Percentiles rank a stretch among this genome's conserved stretches.
These are phyloP conservation scores for Amauroascus verrucosus DNA, from an alignment of 2,329 filamentous ascomycete species.

Conservation along the genomic window DNA sequence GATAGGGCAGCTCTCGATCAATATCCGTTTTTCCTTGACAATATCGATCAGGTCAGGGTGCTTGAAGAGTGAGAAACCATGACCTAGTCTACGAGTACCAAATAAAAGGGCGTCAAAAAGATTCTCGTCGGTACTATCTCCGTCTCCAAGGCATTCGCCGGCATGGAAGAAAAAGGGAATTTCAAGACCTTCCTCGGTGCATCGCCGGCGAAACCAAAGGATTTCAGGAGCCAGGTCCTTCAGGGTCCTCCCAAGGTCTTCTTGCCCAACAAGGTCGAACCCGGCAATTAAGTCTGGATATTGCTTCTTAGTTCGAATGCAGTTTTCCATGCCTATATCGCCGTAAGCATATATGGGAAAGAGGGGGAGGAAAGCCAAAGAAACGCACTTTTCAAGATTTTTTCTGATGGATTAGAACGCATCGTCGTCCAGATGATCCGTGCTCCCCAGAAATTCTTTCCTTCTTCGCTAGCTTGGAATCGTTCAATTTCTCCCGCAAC, in stretches of 20 bases:
- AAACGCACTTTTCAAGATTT: constrained; percentile 53
- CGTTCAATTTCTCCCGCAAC: constrained; percentile 66
- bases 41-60: constrained; percentile 83
- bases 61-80: constrained; percentile 80
- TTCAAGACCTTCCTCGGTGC: constrained; percentile 63
- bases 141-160: constrained; percentile 75
- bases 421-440: constrained; percentile 76
- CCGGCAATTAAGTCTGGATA: constrained; percentile 37
- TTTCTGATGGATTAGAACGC: constrained; percentile 52
- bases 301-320: constrained; percentile 65
- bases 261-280: constrained; percentile 83
- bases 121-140: constrained; percentile 69
- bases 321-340: constrained; percentile 59
- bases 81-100: constrained; percentile 78
- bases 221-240: constrained; percentile 69
- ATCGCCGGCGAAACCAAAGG: constrained; percentile 88
- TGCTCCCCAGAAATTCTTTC: constrained; percentile 70
- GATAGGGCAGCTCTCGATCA: constrained; percentile 83
- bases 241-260: constrained; percentile 67
- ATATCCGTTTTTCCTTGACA: constrained; percentile 76
- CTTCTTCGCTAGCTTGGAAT: constrained; percentile 63
- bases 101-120: constrained; percentile 82
- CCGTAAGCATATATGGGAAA: background rate
- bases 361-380: background rate
- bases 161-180: constrained; percentile 96